These are phyloP conservation scores for Xylaria arbuscula DNA, from an alignment of 2,329 filamentous ascomycete species.

Conservation along the genomic window DNA sequence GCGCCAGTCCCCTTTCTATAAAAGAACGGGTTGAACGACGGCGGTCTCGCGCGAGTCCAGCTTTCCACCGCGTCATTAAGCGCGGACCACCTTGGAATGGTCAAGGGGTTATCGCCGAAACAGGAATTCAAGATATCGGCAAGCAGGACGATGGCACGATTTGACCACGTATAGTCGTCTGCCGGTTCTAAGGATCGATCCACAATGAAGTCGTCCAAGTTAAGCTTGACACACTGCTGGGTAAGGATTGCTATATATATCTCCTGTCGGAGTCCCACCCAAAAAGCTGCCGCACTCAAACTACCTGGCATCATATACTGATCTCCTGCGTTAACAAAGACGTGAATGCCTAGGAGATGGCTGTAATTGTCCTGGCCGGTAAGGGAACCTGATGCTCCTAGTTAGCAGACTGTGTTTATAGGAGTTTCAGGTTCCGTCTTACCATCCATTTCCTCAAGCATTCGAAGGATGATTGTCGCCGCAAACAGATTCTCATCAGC, in stretches of 20 bases:
- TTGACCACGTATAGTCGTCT: conserved; percentile 68
- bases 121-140: conserved; percentile 74
- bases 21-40: conserved; percentile 67
- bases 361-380: conserved; percentile 60
- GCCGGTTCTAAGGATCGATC: conserved; percentile 61
- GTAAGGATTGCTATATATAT: conserved; percentile 67
- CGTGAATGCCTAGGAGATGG: conserved; percentile 59
- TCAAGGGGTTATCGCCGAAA: conserved; percentile 59
- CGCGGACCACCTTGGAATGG: conserved; percentile 54
- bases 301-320: conserved; percentile 55
- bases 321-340: conserved; percentile 58
- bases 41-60: conserved; percentile 61
- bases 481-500: conserved; percentile 65
- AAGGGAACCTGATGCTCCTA: conserved; percentile 52
- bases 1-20: conserved; percentile 53
- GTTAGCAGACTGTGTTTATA: conserved; percentile 36
- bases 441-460: conserved; percentile 61
- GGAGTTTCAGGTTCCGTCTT: conserved; percentile 34
- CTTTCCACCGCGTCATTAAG: conserved; percentile 58
- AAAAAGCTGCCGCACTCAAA: conserved; percentile 66
- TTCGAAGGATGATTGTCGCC: conserved; percentile 63
- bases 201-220: conserved; percentile 61
- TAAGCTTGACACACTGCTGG: conserved; percentile 60
- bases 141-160: conserved; percentile 70
- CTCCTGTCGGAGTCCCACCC: conserved; percentile 68